A percentile compares a stretch with the other conserved stretches of the same genome.
Evolutionary conservation across 331 rosid species (phyloP).

Genomic region (Pyracantha coccinea): DNA sequence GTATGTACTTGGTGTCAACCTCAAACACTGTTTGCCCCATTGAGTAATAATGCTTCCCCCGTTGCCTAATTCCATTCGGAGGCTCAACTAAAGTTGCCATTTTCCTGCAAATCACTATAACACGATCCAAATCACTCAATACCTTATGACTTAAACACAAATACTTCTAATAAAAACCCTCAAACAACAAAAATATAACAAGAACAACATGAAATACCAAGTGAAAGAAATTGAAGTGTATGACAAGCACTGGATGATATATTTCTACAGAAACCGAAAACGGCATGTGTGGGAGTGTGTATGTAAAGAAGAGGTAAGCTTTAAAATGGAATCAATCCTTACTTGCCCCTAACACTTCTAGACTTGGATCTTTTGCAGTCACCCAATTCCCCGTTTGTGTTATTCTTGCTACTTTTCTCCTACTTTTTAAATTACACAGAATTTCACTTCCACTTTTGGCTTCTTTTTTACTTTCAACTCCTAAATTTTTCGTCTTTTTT

Average conservation of each 20-base stretch:
- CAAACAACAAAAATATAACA: background rate
- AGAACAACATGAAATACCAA: background rate
- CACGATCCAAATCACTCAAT: slow-evolving; percentile 1
- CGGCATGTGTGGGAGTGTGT: background rate
- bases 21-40: slow-evolving; percentile 50
- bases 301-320: background rate
- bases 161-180: background rate
- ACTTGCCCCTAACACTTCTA: slow-evolving; percentile 22
- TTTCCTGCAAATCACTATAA: slow-evolving; percentile 13
- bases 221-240: background rate
- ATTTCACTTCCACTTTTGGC: background rate
- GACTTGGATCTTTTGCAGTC: slow-evolving; percentile 10
- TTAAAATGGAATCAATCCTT: slow-evolving; percentile 23
- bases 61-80: slow-evolving; percentile 31
- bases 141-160: background rate
- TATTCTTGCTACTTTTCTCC: slow-evolving; percentile 4
- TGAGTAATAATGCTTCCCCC: slow-evolving; percentile 42
- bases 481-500: background rate
- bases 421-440: background rate
- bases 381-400: slow-evolving; percentile 10
- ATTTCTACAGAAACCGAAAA: background rate
- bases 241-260: background rate
- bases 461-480: background rate
- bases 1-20: slow-evolving; percentile 42
- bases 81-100: slow-evolving; percentile 44